Conservation (phyloP, 1,139 yeast species). For the Debaryomycetaceae sp. region DNA sequence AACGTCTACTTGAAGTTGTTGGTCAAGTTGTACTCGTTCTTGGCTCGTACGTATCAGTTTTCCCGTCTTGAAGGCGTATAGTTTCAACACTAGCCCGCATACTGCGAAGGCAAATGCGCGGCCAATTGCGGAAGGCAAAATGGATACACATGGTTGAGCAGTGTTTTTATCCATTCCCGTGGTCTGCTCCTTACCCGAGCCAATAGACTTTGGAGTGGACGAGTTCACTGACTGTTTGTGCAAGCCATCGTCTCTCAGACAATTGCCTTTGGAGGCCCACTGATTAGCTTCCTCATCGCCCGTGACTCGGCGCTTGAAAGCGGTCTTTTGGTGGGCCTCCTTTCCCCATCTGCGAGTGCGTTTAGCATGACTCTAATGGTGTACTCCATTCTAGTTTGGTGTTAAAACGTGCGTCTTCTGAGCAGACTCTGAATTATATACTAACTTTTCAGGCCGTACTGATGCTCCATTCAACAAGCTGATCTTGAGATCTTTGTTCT, state of each 20-base stretch:
- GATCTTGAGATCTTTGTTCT: slow-evolving; percentile 86
- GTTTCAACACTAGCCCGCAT: slow-evolving; percentile 2
- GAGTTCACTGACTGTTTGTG: too few species aligned
- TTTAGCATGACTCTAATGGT: slow-evolving; percentile 5
- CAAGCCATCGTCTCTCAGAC: too few species aligned
- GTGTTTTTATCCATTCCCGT: too few species aligned
- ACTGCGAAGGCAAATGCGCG: too few species aligned
- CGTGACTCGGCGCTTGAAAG: too few species aligned
- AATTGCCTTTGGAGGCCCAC: too few species aligned
- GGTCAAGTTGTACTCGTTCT: slow-evolving; percentile 97
- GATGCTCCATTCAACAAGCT: slow-evolving; percentile 98
- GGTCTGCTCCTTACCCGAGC: too few species aligned
- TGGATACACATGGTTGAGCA: too few species aligned
- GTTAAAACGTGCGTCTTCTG: slow-evolving; percentile 42
- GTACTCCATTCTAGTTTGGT: slow-evolving; percentile 2
- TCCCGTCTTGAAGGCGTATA: slow-evolving; percentile 2
- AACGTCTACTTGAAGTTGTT: slow-evolving; percentile 96
- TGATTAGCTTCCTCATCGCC: too few species aligned
- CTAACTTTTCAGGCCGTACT: slow-evolving; percentile 78
- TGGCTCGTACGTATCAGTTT: slow-evolving; percentile 82
- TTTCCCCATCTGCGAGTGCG: slow-evolving; percentile 68
- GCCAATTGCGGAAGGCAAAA: too few species aligned
- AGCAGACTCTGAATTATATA: slow-evolving; percentile 39
- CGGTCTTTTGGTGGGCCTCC: too few species aligned
- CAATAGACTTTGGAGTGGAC: too few species aligned